Conservation (phyloP, 768 basidiomycete genomes). For the Calocera cornea region DNA sequence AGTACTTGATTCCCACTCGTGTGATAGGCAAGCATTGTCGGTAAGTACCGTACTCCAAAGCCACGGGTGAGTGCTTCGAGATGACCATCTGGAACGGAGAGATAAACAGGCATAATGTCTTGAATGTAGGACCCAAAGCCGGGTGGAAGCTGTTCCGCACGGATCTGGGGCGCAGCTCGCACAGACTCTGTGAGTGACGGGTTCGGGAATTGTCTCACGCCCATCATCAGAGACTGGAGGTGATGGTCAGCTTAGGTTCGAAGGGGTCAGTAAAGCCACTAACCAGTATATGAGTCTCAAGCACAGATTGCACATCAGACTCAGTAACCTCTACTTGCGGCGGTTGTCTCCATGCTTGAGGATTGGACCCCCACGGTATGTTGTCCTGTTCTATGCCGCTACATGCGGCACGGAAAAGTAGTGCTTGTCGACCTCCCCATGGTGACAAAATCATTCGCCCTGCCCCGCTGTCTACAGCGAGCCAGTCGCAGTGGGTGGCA, state of each 20-base stretch:
- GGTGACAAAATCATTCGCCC: background rate
- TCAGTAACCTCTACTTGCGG: too few relatives aligned
- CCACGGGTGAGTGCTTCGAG: background rate
- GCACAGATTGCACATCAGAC: too few relatives aligned
- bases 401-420: background rate
- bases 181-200: too few relatives aligned
- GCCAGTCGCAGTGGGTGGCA: background rate
- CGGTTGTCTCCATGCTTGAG: too few relatives aligned
- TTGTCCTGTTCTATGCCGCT: too few relatives aligned
- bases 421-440: background rate
- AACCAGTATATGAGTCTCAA: too few relatives aligned
- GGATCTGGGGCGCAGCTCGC: too few relatives aligned
- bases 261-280: too few relatives aligned
- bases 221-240: too few relatives aligned
- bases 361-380: too few relatives aligned
- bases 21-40: background rate
- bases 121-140: background rate
- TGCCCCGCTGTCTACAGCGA: background rate
- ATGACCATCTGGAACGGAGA: background rate
- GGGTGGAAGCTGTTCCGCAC: background rate
- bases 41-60: background rate
- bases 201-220: too few relatives aligned
- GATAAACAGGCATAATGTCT: background rate
- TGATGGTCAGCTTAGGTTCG: too few relatives aligned
- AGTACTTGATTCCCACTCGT: background rate